Evolutionary conservation across 2,329 filamentous ascomycete genomes (phyloP).

Genomic region (Fusarium nelsonii): DNA sequence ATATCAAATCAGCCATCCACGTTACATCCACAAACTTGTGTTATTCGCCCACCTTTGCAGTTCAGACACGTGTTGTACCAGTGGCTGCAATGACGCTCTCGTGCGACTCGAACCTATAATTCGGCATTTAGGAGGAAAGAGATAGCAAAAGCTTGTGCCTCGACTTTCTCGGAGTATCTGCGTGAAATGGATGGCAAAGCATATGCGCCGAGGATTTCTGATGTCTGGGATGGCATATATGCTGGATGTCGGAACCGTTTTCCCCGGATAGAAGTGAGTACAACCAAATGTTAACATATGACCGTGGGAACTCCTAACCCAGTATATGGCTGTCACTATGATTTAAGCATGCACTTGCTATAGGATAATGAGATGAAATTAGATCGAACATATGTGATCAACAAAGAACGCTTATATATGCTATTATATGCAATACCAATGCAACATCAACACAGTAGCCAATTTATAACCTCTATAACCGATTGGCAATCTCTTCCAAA

Average conservation of each 20-base stretch:
- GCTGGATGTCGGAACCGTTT: background rate
- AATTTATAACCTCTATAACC: conserved; percentile 42
- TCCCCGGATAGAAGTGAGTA: too few relatives aligned
- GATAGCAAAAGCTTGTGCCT: background rate
- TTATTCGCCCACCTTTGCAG: background rate
- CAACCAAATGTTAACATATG: too few relatives aligned
- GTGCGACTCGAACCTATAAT: background rate
- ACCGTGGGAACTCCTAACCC: too few relatives aligned
- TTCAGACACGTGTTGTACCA: background rate
- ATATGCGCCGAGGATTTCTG: too few relatives aligned
- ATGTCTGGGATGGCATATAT: background rate
- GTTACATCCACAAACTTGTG: background rate
- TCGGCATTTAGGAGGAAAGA: background rate
- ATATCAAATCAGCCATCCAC: background rate
- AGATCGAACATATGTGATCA: background rate
- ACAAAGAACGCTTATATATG: background rate
- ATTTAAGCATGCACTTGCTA: too few relatives aligned
- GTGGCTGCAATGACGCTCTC: too few relatives aligned
- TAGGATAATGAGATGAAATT: rapidly evolving
- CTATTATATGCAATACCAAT: background rate
- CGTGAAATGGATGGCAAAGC: too few relatives aligned
- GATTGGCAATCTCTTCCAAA: conserved; percentile 53
- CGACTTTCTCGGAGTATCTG: background rate
- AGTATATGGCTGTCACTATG: too few relatives aligned
- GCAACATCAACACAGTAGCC: background rate